Percentiles rank a stretch among this genome's conserved stretches.
phyloP scores from a whole-genome alignment of 306 rosid genomes.

The Castanea crenata region DNA sequence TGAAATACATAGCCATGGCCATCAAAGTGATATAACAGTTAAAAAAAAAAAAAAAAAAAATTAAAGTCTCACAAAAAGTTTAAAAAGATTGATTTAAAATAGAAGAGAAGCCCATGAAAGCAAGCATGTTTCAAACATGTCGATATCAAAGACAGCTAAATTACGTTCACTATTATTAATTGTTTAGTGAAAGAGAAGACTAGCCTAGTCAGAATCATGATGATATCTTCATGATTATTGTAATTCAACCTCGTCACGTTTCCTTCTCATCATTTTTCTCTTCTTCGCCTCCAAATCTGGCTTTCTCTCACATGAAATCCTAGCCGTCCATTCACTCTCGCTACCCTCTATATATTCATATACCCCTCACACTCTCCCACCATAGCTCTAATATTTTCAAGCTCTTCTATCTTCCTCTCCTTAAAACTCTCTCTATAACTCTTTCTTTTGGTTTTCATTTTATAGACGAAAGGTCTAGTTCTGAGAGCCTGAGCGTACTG shows the following conservation, averaged over 20 bases:
- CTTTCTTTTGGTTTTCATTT: neutral
- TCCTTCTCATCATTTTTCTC: conserved; percentile 5
- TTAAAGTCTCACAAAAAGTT: neutral
- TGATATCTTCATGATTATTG: neutral
- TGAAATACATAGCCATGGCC: neutral
- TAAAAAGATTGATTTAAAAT: neutral
- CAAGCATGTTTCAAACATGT: conserved; percentile 27
- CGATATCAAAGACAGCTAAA: conserved; percentile 31
- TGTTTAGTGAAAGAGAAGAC: neutral
- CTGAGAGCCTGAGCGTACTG: too few relatives aligned
- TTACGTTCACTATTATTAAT: neutral
- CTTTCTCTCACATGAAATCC: conserved; percentile 16
- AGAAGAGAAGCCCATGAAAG: neutral
- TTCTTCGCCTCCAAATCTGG: conserved; percentile 2
- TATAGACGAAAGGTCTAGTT: neutral
- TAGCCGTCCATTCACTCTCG: conserved; percentile 21
- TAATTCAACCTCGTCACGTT: conserved; percentile 47
- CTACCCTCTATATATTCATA: conserved; percentile 25
- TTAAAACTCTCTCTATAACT: neutral
- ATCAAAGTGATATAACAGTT: neutral
- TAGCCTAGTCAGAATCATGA: neutral
- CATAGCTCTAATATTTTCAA: neutral
- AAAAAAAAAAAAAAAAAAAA: neutral
- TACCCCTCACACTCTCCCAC: neutral
- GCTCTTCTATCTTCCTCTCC: neutral